Evolutionary conservation across 1,139 yeast genomes (phyloP).

Genomic region (Taiozyma onychis): DNA sequence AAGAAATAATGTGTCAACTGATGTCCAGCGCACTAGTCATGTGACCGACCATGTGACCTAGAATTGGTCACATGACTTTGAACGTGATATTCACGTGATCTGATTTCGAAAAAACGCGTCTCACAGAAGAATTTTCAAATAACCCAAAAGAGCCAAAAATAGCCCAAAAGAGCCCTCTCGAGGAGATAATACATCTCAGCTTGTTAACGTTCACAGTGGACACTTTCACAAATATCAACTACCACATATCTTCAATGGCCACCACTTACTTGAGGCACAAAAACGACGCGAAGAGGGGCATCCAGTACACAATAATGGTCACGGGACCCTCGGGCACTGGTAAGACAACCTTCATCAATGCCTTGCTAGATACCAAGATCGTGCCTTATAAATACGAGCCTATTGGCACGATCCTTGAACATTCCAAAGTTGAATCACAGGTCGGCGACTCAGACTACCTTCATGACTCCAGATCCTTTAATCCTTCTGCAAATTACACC

Average conservation of each 20-base stretch:
- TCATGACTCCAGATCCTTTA: constrained; percentile 36
- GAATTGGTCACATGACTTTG: no score
- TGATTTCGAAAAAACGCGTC: neutral
- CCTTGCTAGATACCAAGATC: constrained; percentile 58
- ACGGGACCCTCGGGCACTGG: constrained; percentile 79
- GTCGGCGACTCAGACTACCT: constrained; percentile 27
- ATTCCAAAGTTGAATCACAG: constrained; percentile 29
- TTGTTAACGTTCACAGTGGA: no score
- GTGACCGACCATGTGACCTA: no score
- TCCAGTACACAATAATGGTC: constrained; percentile 74
- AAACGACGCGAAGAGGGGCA: constrained; percentile 79
- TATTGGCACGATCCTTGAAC: constrained; percentile 20
- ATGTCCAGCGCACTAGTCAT: neutral
- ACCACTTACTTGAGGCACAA: constrained; percentile 46
- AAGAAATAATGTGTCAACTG: neutral
- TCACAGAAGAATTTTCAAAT: neutral
- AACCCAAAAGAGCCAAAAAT: neutral
- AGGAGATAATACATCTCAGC: neutral
- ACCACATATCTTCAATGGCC: constrained; percentile 11
- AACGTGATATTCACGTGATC: neutral
- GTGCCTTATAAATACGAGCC: constrained; percentile 52
- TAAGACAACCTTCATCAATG: constrained; percentile 76
- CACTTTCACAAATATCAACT: no score
- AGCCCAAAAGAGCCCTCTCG: neutral
- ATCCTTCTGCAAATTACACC: constrained; percentile 35